Evolutionary conservation across 2,329 filamentous ascomycete genomes (phyloP), one percentile per base, ranked within the genome.

Genomic region (Corinectria fuckeliana): DNA sequence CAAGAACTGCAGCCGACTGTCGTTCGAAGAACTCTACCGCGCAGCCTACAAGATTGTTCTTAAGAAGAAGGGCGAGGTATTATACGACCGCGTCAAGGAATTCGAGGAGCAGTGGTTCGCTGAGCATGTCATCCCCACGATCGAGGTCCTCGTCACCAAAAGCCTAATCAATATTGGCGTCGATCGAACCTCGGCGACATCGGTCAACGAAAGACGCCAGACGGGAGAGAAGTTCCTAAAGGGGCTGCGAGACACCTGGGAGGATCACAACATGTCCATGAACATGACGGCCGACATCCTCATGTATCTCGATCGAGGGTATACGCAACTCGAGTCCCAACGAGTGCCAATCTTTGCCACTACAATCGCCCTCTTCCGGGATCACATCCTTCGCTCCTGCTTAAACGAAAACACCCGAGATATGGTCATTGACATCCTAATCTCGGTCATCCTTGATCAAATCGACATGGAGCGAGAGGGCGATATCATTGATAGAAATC

Each of bases 261-360:
- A 93, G 61, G 91, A 96, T 63, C 93, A 99, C 72, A 91, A 93
- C 72, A 86, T 91, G 56, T 93, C 91, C 42, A 97, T 97, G 91
- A 93, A 92, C 72, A 98, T 98, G 94, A 89, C 92, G 50, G 93
- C 93, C 4, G 95, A 98, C 75, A 92, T 98, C 28, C 82, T 98
- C 50, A 97, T 98, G 93, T 97, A 97, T 72, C 92, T 99, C 82
- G 94, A 99, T 73, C 90, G 93, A 49, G 89, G 93, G 25, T 93
- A 91, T 70, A 90, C 88, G 49, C 82, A 88, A 32, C 70, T 74
- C 49, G 92, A 96, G 63, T 70, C 77, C 5, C 85, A 88, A 60
- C 84, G 87, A 5, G 89, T 92, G 0, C 90, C 91, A 0, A 95
- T 97, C 54, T 97, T 93, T 72, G 86, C 89, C 13, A 87, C 90